Base-by-base conservation (phyloP, 768 basidiomycete genomes). In the Kondoa subrosea region DNA sequence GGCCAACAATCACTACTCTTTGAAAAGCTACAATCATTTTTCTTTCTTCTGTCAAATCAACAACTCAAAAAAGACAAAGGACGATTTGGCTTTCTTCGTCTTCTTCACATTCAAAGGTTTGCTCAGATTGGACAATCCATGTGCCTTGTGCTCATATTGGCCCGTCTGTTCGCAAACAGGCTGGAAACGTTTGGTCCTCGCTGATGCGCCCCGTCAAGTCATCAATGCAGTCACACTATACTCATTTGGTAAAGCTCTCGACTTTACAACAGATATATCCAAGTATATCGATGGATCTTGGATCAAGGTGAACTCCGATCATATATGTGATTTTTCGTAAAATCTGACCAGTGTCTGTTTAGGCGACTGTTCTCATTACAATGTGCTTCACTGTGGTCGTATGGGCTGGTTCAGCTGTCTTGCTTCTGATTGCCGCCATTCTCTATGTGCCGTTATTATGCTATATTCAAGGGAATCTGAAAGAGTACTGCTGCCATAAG, bases 401-500 rank as follows among this genome's bases (percentile, higher is more conserved):
- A 72, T 99, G 93, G 75, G 81, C 83, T 65, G 87, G 89, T 60
- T 91, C 89, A 34, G 80, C 92, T 64, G 75, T 91, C 29, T 79
- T 95, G 65, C 81, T 97, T 50, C 82, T 91, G 66, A 77, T 86
- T 26, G 95, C 95, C 26, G 91, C 84, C 16, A 77, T 95, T 66
- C 85, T 84, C 75, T 99, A 99, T 73, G 81, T 97, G 69, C 95
- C 95, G n/a, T 82, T 97, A 59, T 82, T 99, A 30, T 87, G 87
- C 76, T 90, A 93, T 75, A 97, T 99, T 72, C 88, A 88, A 75
- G 95, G 93, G 25, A 99, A 99, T 77, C 79, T 99, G 65, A 99
- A 99, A 86, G 93, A 99, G 82, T 96, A 95, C 79, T 89, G 89
- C 77, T 96, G 92, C 76, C 90, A 97, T 81, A 95, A 96, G 78